Conservation (phyloP, 345 rosid species). For the Syzygium grande region DNA sequence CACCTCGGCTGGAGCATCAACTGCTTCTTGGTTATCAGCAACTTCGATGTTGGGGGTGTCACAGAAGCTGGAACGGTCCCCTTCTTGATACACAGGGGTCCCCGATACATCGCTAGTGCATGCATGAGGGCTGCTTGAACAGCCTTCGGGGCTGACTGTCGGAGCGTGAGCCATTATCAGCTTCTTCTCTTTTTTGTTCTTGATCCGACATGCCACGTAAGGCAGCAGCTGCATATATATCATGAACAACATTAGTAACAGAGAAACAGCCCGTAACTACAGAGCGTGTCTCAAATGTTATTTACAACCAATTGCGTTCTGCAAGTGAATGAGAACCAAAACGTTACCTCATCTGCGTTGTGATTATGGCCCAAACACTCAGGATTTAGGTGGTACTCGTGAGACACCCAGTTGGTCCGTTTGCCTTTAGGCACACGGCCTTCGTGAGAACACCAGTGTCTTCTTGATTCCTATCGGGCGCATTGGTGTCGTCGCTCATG, state of each 20-base stretch:
- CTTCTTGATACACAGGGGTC: background rate
- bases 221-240: background rate
- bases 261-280: background rate
- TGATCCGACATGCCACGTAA: background rate
- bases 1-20: background rate
- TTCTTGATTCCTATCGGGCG: constrained; percentile 26
- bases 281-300: background rate
- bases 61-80: background rate
- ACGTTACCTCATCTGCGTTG: background rate
- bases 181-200: background rate
- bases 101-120: background rate
- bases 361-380: constrained; percentile 6
- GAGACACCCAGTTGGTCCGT: constrained; percentile 27
- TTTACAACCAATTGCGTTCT: background rate
- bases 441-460: constrained; percentile 25
- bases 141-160: background rate
- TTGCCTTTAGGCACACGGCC: background rate
- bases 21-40: background rate
- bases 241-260: background rate
- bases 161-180: background rate
- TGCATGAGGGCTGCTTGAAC: background rate
- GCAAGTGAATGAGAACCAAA: background rate
- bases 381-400: constrained; percentile 13
- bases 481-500: background rate
- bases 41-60: background rate